A percentile compares a stretch with the other conserved stretches of the same genome.
These are phyloP conservation scores for Linnemannia exigua DNA, from an alignment of 192 early-diverging fungal species.

Conservation along the genomic window DNA sequence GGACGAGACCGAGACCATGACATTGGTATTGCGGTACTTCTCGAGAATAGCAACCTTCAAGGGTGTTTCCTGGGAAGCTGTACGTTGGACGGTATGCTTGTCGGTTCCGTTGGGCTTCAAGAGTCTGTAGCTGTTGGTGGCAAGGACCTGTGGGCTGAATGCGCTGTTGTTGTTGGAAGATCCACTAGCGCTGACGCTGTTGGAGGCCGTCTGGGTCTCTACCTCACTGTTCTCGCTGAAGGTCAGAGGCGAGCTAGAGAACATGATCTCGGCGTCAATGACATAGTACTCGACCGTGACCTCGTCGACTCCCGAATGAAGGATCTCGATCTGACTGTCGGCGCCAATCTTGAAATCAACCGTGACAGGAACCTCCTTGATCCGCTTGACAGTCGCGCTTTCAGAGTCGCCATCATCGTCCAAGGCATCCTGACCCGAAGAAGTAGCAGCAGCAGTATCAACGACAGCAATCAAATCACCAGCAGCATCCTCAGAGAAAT, in stretches of 20 bases:
- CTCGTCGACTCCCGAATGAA: slow-evolving; percentile 47
- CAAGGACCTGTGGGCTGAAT: background rate
- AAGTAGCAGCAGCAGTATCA: background rate
- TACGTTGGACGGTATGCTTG: slow-evolving; percentile 21
- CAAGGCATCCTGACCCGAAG: background rate
- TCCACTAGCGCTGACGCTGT: background rate
- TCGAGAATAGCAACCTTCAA: slow-evolving; percentile 38
- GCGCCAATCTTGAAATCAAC: slow-evolving; percentile 59
- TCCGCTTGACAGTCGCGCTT: background rate
- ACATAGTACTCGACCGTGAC: slow-evolving; percentile 59
- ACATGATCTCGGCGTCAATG: slow-evolving; percentile 65
- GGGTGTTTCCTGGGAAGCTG: background rate
- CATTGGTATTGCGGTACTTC: slow-evolving; percentile 43
- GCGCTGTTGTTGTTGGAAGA: background rate
- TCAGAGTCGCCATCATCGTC: background rate
- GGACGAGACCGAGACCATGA: slow-evolving; percentile 51
- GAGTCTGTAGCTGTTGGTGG: slow-evolving; percentile 34
- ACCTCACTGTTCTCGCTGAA: slow-evolving; percentile 60
- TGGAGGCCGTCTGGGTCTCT: slow-evolving; percentile 24
- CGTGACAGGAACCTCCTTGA: slow-evolving; percentile 30
- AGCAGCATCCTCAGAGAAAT: background rate
- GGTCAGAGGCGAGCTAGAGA: slow-evolving; percentile 61
- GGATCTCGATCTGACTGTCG: slow-evolving; percentile 47
- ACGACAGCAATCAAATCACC: too few species aligned
- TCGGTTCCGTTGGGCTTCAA: slow-evolving; percentile 46